Base-by-base conservation (phyloP, 1,139 yeast species). In the Nakaseomyces glabratus region DNA sequence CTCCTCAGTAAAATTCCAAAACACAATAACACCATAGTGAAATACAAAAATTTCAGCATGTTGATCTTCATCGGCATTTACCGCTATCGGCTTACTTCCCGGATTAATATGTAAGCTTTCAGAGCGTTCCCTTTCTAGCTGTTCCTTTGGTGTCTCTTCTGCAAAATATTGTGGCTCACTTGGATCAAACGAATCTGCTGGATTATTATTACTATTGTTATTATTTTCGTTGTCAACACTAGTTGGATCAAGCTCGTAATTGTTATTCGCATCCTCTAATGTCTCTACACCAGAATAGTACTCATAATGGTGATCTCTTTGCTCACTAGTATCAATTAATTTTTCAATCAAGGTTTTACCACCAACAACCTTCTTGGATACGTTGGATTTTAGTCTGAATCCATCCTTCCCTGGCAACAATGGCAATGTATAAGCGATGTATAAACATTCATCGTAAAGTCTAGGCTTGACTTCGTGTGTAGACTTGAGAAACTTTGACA, bases 1-100 rank as follows among this genome's bases (percentile, higher is more conserved):
- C 8, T 74, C 68, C 53, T 86, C 96, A 2, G 93, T 78, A 48
- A 90, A 86, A 55, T 90, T 90, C 98, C 98, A 90, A 52, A 90
- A 88, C 11, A 90, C 97, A 13, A 90, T 85, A 15, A 90, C 94
- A 11, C 98, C 98, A 53, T 90, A 90, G 37, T 76, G 77, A 55
- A 90, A 78, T 5, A 90, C 73, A 52, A 90, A 90, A 68, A 90
- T 71, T 52, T 90, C 97, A 0, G 95, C 96, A 56, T 84, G 94
- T 45, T 78, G 80, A 12, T 76, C 44, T 14, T 43, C 46, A 15
- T 39, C 43, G 9, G 22, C 15, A 14, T 30, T 34, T 11, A 33
- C 33, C 3, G 31, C 25, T 11, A 23, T 23, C 11, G 40, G 34
- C 16, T 35, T 40, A 9, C 17, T 30, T 16, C 30, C 35, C 6